A percentile compares a stretch with the other conserved stretches of the same genome.
Evolutionary conservation across 371 early-diverging fungal species (phyloP).

Genomic region (Mucor saturninus): DNA sequence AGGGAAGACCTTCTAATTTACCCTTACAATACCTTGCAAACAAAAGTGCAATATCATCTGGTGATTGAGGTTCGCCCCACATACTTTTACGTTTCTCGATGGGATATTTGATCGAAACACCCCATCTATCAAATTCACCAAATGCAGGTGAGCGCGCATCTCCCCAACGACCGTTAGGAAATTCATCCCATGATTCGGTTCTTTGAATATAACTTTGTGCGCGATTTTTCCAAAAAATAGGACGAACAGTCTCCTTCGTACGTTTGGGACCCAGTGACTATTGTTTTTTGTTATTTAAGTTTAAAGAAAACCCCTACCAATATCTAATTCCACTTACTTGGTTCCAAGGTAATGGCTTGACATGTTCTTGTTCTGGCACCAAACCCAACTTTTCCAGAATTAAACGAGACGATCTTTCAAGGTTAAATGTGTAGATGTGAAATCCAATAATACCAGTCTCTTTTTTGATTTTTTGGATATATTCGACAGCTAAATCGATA

Average conservation of each 20-base stretch:
- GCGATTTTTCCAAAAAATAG: slow-evolving; percentile 97
- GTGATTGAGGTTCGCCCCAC: slow-evolving; percentile 81
- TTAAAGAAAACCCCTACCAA: neutral
- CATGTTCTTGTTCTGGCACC: slow-evolving; percentile 77
- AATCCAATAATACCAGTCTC: slow-evolving; percentile 74
- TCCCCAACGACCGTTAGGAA: slow-evolving; percentile 98
- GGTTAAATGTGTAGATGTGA: slow-evolving; percentile 91
- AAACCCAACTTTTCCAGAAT: slow-evolving; percentile 84
- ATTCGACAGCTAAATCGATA: slow-evolving; percentile 82
- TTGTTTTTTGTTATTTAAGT: neutral
- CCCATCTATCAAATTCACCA: slow-evolving; percentile 94
- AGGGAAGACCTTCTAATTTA: slow-evolving; percentile 82
- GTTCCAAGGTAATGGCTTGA: slow-evolving; percentile 92
- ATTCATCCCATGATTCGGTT: slow-evolving; percentile 97
- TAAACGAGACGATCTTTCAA: slow-evolving; percentile 84
- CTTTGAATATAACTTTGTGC: slow-evolving; percentile 90
- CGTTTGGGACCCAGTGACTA: slow-evolving; percentile 78
- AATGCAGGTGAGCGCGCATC: slow-evolving; percentile 92
- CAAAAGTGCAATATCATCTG: slow-evolving; percentile 70
- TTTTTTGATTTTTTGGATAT: slow-evolving; percentile 68
- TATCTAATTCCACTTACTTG: slow-evolving; percentile 60
- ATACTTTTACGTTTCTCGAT: slow-evolving; percentile 63
- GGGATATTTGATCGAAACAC: slow-evolving; percentile 77
- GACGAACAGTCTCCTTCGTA: slow-evolving; percentile 93
- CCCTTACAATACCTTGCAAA: slow-evolving; percentile 88